Conservation (phyloP, 306 rosid species). For the Gleditsia sinensis region DNA sequence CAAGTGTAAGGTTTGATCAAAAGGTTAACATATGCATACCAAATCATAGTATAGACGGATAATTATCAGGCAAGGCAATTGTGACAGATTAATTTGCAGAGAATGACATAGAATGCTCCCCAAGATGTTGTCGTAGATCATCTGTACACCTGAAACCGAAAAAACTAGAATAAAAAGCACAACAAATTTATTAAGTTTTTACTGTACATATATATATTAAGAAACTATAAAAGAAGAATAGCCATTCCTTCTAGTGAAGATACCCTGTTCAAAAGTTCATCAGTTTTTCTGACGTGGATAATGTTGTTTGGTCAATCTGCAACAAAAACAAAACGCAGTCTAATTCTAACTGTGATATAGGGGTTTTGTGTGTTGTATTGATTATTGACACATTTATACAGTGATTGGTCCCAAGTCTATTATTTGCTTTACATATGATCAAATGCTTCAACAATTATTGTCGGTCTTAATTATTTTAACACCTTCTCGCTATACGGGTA, state of each 20-base stretch:
- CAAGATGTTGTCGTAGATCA: constrained; percentile 56
- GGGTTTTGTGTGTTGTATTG: not conserved
- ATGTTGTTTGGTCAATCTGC: constrained; percentile 59
- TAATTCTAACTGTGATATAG: not conserved
- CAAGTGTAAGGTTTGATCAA: not conserved
- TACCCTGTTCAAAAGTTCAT: constrained; percentile 46
- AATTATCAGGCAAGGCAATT: not conserved
- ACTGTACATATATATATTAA: not conserved
- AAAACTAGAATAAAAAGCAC: constrained; percentile 6
- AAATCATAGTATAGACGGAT: not conserved
- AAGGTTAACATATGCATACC: not conserved
- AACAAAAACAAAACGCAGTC: not conserved
- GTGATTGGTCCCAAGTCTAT: too few species aligned
- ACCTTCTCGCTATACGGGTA: too few species aligned
- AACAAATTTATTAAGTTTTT: not conserved
- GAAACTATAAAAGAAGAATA: not conserved
- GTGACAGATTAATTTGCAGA: not conserved
- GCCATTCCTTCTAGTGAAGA: constrained; percentile 52
- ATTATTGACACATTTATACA: too few species aligned
- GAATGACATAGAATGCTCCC: not conserved
- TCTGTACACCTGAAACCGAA: constrained; percentile 44
- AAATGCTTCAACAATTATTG: too few species aligned
- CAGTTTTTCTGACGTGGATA: constrained; percentile 46
- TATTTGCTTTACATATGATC: not conserved
- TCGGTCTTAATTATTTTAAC: too few species aligned